Conservation (phyloP, 2,329 filamentous ascomycete genomes). For the Alternaria atra region DNA sequence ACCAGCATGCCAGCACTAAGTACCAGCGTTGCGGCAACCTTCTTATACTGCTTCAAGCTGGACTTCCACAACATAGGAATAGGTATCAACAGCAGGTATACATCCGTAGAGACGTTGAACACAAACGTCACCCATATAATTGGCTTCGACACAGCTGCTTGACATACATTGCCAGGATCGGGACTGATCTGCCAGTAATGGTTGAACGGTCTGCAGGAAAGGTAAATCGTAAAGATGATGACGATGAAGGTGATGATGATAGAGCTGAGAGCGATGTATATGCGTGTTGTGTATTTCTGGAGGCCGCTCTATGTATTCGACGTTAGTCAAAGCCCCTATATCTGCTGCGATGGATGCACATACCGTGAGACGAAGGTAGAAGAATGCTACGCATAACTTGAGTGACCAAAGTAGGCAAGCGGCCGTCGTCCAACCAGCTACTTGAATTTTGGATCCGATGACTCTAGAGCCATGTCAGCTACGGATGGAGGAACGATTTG, state of each 20-base stretch:
- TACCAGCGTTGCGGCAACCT: conserved; percentile 62
- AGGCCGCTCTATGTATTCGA: not conserved
- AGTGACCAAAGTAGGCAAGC: conserved; percentile 63
- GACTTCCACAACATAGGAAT: conserved; percentile 66
- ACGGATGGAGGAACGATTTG: too few species aligned
- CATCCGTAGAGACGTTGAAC: conserved; percentile 45
- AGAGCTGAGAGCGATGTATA: not conserved
- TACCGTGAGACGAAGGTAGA: conserved; percentile 62
- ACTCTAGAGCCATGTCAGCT: not conserved
- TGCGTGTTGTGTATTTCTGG: not conserved
- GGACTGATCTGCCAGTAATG: conserved; percentile 69
- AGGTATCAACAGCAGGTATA: conserved; percentile 67
- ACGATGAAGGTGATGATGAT: not conserved
- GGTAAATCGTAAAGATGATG: not conserved
- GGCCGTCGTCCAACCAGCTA: conserved; percentile 65
- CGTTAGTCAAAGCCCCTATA: not conserved
- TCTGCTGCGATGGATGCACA: not conserved
- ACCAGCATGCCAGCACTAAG: conserved; percentile 67
- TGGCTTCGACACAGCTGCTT: conserved; percentile 20
- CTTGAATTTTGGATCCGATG: not conserved
- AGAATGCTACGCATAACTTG: conserved; percentile 65
- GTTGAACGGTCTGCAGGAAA: conserved; percentile 54
- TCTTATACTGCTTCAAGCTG: conserved; percentile 59
- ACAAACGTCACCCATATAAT: not conserved
- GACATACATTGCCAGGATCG: conserved; percentile 57